A percentile compares a stretch with the other conserved stretches of the same genome.
phyloP scores from a whole-genome alignment of 345 rosid genomes.

The Populus davidiana region DNA sequence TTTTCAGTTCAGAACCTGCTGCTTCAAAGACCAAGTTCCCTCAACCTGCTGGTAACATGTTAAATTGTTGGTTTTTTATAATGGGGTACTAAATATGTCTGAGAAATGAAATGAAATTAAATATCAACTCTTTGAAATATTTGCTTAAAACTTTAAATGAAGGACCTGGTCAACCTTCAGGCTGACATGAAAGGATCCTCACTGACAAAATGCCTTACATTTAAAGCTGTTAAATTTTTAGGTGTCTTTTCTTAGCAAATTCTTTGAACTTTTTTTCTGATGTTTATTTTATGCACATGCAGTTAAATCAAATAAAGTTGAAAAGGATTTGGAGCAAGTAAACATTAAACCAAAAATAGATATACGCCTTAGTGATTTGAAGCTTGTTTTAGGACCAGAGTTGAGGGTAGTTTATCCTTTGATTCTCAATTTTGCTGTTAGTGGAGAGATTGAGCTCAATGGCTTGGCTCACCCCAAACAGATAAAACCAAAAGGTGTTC shows the following conservation, averaged over 20 bases:
- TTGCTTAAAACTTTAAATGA: background rate
- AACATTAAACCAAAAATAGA: constrained; percentile 75
- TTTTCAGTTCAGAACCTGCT: constrained; percentile 65
- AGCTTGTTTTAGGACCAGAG: constrained; percentile 92
- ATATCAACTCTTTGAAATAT: background rate
- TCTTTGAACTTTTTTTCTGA: background rate
- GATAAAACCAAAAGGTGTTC: constrained; percentile 85
- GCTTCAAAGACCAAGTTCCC: constrained; percentile 56
- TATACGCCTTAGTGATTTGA: constrained; percentile 79
- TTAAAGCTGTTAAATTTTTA: background rate
- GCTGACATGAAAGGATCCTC: background rate
- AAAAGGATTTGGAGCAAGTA: constrained; percentile 62
- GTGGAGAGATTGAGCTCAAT: constrained; percentile 90
- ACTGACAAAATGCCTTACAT: background rate
- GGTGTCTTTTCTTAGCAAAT: background rate
- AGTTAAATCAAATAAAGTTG: constrained; percentile 65
- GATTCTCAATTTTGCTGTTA: constrained; percentile 85
- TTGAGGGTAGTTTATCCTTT: constrained; percentile 88
- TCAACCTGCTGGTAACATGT: constrained; percentile 53
- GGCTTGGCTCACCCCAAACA: constrained; percentile 88
- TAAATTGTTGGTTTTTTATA: background rate
- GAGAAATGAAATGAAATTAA: no score
- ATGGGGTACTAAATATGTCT: no score
- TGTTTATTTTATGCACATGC: constrained; percentile 29
- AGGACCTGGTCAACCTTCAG: background rate